A percentile compares a stretch with the other conserved stretches of the same genome.
phyloP scores from a whole-genome alignment of 192 early-diverging fungal genomes.

The Mortierella claussenii region DNA sequence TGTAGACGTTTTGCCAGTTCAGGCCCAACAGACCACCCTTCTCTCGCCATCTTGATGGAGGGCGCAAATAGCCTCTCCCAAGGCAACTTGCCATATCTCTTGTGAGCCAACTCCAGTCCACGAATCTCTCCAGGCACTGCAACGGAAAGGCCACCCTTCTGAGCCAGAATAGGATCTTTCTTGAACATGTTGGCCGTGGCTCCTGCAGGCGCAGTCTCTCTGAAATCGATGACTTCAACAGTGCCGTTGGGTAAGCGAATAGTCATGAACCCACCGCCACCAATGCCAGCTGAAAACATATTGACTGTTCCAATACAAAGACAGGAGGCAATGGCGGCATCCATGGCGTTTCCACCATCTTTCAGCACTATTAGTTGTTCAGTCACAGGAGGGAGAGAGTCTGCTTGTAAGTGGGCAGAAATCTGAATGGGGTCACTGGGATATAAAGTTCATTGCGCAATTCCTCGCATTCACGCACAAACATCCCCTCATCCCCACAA shows the following conservation, averaged over 20 bases:
- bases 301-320: slow-evolving; percentile 92
- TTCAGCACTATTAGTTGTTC: slow-evolving; percentile 65
- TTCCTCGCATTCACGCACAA: not conserved
- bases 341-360: slow-evolving; percentile 89
- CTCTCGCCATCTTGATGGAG: slow-evolving; percentile 75
- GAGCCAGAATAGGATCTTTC: slow-evolving; percentile 73
- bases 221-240: slow-evolving; percentile 83
- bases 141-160: slow-evolving; percentile 76
- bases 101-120: slow-evolving; percentile 85
- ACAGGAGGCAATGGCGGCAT: slow-evolving; percentile 87
- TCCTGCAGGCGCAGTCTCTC: slow-evolving; percentile 84
- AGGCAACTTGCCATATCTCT: slow-evolving; percentile 79
- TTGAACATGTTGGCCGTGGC: slow-evolving; percentile 85
- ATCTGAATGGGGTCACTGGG: too few relatives aligned
- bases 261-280: slow-evolving; percentile 96
- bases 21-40: slow-evolving; percentile 75
- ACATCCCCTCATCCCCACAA: not conserved
- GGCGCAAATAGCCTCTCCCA: slow-evolving; percentile 86
- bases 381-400: not conserved
- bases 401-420: not conserved
- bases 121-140: slow-evolving; percentile 91
- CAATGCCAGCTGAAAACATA: slow-evolving; percentile 89
- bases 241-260: slow-evolving; percentile 70
- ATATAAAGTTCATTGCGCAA: slow-evolving; percentile 20
- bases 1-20: slow-evolving; percentile 55